Conservation (phyloP, 306 rosid genomes). For the Prunus davidiana region DNA sequence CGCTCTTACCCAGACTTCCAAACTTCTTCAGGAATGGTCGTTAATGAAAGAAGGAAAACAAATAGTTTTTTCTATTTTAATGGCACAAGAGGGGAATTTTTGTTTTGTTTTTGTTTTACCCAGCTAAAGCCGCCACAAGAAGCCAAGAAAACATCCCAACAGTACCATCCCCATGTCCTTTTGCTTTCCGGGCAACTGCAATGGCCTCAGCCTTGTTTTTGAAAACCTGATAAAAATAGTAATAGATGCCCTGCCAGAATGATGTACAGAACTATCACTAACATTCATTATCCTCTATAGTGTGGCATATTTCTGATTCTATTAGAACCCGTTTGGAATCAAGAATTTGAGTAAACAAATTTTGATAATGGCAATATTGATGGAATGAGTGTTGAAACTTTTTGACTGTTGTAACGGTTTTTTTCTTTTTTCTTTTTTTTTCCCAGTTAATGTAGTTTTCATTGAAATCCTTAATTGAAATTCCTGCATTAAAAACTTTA, state of each 20-base stretch:
- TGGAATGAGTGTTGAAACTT: too few relatives aligned
- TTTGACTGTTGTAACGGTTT: too few relatives aligned
- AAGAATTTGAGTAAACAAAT: too few relatives aligned
- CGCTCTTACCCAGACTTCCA: constrained; percentile 1
- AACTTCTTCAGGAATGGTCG: not conserved
- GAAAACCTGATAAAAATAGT: constrained; percentile 78
- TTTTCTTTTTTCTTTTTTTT: too few relatives aligned
- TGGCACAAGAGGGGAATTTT: not conserved
- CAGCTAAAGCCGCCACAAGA: constrained; percentile 78
- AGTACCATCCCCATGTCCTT: constrained; percentile 77
- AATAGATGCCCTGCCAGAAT: constrained; percentile 68
- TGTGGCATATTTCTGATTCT: too few relatives aligned
- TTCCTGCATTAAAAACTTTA: too few relatives aligned
- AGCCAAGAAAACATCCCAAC: constrained; percentile 89
- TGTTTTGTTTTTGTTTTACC: constrained; percentile 31
- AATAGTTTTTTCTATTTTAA: not conserved
- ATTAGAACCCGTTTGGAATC: not conserved
- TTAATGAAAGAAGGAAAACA: not conserved
- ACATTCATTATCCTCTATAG: too few relatives aligned
- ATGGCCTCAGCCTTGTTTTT: constrained; percentile 79
- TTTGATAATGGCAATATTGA: too few relatives aligned
- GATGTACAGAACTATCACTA: not conserved
- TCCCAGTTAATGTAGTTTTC: too few relatives aligned
- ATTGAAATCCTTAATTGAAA: too few relatives aligned
- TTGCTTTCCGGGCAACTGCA: constrained; percentile 57